phyloP scores from a whole-genome alignment of 441 rosid genomes.

The Populus hybrid region DNA sequence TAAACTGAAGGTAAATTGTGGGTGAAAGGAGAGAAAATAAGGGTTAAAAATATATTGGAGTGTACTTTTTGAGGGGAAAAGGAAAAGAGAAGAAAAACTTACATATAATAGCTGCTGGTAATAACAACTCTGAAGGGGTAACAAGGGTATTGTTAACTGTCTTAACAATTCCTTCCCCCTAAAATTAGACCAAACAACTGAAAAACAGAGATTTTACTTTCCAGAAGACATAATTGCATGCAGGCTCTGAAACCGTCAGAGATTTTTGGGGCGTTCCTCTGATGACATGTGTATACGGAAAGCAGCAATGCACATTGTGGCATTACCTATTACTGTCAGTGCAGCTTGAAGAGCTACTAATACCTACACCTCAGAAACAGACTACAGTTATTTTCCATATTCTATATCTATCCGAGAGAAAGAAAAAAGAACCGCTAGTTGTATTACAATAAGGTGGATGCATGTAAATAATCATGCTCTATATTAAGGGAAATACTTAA shows the following conservation, averaged over 20 bases:
- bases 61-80: not conserved
- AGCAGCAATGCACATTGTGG: slow-evolving; percentile 81
- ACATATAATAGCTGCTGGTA: not conserved
- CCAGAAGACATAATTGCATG: not conserved
- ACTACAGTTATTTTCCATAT: not conserved
- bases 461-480: not conserved
- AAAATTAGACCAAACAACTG: not conserved
- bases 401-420: not conserved
- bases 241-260: slow-evolving; percentile 23
- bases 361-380: slow-evolving; percentile 36
- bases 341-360: slow-evolving; percentile 88
- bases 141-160: not conserved
- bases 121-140: not conserved
- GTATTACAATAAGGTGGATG: not conserved
- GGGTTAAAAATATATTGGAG: not conserved
- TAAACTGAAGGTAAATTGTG: not conserved
- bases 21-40: not conserved
- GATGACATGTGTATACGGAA: slow-evolving; percentile 58
- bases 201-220: not conserved
- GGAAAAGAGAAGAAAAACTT: not conserved
- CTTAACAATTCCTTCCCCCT: not conserved
- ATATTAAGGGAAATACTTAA: not conserved
- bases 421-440: not conserved
- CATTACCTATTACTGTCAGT: slow-evolving; percentile 71
- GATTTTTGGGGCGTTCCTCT: slow-evolving; percentile 42